Base-by-base conservation (phyloP, 257 asterid species). In the Vinca minor region DNA sequence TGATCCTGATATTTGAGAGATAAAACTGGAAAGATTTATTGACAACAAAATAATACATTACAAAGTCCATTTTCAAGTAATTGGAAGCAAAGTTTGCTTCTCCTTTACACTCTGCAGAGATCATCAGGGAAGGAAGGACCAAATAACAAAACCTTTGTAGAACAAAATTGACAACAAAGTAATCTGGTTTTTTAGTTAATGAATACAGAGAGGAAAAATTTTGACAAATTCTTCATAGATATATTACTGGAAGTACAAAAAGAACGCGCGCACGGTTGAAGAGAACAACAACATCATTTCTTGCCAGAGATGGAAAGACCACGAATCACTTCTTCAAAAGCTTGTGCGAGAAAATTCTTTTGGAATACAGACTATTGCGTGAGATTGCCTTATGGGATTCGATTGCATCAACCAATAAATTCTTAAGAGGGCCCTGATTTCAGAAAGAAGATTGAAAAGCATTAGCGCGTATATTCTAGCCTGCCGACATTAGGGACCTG, bases 281-380 rank as follows among this genome's bases (percentile, higher is more conserved):
- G n/a, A 66, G 50, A 66, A 74, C 72, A 69, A 65, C 72, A 70
- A 69, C 79, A 69, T 54, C 25, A 72, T n/a, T 50, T 67, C 77
- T 61, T 67, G 48, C 59, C 60, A 17, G 63, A 35, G 34, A n/a
- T n/a, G 47, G 41, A 36, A 39, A 59, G 26, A 36, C 11, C 47
- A 13, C 14, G 44, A 8, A 28, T 75, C 67, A 75, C 76, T 75
- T 75, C 73, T 70, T 75, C 63, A 75, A 38, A 52, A 75, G 70
- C 66, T 88, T 91, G 74, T 81, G 85, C 25, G 96, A 85, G 83
- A 89, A 89, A 35, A 88, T 83, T 81, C 87, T 82, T 83, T 92
- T 92, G 18, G 96, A 81, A 54, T 83, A 87, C 2, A 96, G 96
- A 74, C 85, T 85, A 65, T 80, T 89, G 29, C 96, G 84, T 0